Base-by-base conservation (phyloP, 371 early-diverging fungal genomes). In the Cladochytrium tenue region DNA sequence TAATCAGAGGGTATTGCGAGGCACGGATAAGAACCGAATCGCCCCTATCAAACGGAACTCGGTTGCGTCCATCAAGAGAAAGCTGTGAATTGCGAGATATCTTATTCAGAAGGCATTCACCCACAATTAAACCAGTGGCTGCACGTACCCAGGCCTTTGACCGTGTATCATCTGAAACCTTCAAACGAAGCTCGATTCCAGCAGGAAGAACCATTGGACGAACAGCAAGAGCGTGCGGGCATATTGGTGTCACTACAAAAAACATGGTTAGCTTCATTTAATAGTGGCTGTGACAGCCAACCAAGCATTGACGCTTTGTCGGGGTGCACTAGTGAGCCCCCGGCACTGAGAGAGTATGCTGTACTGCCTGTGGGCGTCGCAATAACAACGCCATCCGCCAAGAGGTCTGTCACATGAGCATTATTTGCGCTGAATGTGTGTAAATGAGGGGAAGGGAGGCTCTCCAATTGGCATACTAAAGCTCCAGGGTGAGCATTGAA, bases 151-250 rank as follows among this genome's bases (percentile, higher is more conserved):
- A 81, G 23, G 78, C 81, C 7, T 72, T 67, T 5, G 64, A 56
- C 20, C 82, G 63, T 7, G 76, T 60, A 56, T 79, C 75, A 1
- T 13, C 27, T 1, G 80, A 73, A 20, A 84, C 72, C 13, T 56
- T 31, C 17, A 84, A 65, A 2, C 68, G 60, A 1, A 84, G 50
- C 20, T 90, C 90, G 78, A 91, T 88, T 10, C 88, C 77, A 58
- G 93, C 93, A 0, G 98, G 98, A 51, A 97, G 76, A 2, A 96
- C 68, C 92, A 95, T 94, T 0, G 98, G 97, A 17, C 80, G 63
- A 33, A 73, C 73, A 32, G 77, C 73, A 15, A 80, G 65, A 17
- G 96, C 93, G 72, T 95, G 96, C 3, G 98, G 93, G 70, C 97
- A 97, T 53, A 96, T 93, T 0, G 97, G 98, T 0, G 98, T 95